Base-by-base conservation (phyloP, 2,329 filamentous ascomycete species). In the Ustulina deusta region DNA sequence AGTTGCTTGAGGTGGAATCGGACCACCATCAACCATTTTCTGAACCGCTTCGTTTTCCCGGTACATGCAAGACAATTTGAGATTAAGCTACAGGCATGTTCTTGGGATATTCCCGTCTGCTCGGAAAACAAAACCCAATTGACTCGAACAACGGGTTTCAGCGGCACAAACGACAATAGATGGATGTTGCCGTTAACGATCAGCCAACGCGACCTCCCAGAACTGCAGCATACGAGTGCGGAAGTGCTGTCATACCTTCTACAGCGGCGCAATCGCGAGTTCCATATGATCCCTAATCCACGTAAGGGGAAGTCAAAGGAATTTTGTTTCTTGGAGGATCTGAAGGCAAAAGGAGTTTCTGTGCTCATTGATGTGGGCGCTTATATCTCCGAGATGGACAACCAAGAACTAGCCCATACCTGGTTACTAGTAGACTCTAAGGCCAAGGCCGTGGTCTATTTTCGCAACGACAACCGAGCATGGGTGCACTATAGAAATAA, bases 91-190 rank as follows among this genome's bases (percentile, higher is more conserved):
- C 86, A 89, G 46, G 84, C 88, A 0, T 91, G 87, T 0, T 88
- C 87, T 0, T 93, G 90, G 90, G 90, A 93, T 70, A 79, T 93
- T 1, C 87, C 89, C 0, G 74, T 88, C 0, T 81, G 81, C 29
- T 51, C 58, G 11, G 25, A 67, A 5, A 22, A 29, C 1, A 11
- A 44, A 5, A 22, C 20, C 1, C 56, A 61, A 22, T 1, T n/a
- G 20, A 56, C 63, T 1, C 34, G 66, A 46, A 70, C 65, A 2
- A 59, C 87, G 0, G 91, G 91, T 0, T 93, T 94, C 74, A 91
- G 88, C 7, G 91, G 91, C 0, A 93, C 91, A 0, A 92, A 91
- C 49, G 90, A 93, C 73, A 88, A 86, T 17, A 81, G 84, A 42
- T 78, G 78, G 0, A 80, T 91, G 52, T 77, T 93, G 0, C 90